Evolutionary conservation across 805 yeast genomes (phyloP).

Genomic region (Candida germanica): DNA sequence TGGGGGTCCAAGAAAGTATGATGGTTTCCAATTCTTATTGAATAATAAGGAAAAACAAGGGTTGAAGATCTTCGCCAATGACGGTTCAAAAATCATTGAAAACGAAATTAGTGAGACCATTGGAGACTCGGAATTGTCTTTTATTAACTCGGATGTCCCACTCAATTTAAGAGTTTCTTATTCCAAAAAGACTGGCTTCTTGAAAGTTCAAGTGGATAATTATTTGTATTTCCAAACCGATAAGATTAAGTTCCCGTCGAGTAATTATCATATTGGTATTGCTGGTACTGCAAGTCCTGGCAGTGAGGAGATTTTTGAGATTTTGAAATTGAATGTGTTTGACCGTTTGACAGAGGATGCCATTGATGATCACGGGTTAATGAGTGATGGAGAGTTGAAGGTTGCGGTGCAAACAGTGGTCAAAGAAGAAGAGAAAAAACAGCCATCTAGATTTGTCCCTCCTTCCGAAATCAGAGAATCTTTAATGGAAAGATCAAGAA

Average conservation of each 20-base stretch:
- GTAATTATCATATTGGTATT: slow-evolving; percentile 49
- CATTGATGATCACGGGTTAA: slow-evolving; percentile 52
- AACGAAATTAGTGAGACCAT: slow-evolving; percentile 34
- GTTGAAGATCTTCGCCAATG: slow-evolving; percentile 57
- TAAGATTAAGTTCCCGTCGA: slow-evolving; percentile 43
- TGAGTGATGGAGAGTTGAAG: slow-evolving; percentile 43
- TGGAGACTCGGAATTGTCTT: slow-evolving; percentile 57
- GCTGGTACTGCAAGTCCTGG: slow-evolving; percentile 37
- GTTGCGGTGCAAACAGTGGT: slow-evolving; percentile 19
- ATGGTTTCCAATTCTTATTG: slow-evolving; percentile 62
- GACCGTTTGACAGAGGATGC: slow-evolving; percentile 53
- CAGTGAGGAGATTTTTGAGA: slow-evolving; percentile 59
- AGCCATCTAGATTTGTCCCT: slow-evolving; percentile 4
- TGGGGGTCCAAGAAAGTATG: slow-evolving; percentile 55
- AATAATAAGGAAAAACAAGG: slow-evolving; percentile 51
- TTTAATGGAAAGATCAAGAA: slow-evolving; percentile 34
- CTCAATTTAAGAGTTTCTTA: slow-evolving; percentile 64
- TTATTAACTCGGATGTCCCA: slow-evolving; percentile 70
- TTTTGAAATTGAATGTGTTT: slow-evolving; percentile 57
- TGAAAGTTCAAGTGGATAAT: slow-evolving; percentile 72
- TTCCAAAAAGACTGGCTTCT: slow-evolving; percentile 39
- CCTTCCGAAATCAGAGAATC: slow-evolving; percentile 32
- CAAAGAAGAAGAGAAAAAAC: not conserved
- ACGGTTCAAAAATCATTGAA: slow-evolving; percentile 44
- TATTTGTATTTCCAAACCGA: slow-evolving; percentile 67